Base-by-base conservation (phyloP, 768 basidiomycete species). In the Podaxis sp. region DNA sequence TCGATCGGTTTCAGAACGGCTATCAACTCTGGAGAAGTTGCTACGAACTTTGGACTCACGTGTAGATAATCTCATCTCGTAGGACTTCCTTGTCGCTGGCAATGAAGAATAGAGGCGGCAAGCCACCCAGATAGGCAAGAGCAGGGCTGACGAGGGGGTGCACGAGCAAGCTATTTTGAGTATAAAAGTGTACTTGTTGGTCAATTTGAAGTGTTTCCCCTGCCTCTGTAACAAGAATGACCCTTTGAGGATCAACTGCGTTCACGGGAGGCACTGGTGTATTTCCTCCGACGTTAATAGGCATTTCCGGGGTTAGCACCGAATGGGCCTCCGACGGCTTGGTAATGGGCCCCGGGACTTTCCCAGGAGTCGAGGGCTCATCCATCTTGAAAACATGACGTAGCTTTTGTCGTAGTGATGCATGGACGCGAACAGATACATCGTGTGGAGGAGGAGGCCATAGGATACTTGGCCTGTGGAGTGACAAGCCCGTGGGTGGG, bases 41-140 rank as follows among this genome's bases (percentile, higher is more conserved):
- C 43, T 29, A 33, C 17, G 52, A 1, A 49, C 50, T 19, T 25
- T 46, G 3, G 37, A 80, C 88, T 65, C 54, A 92, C 93, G 83
- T 76, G 70, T 93, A 98, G 33, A 98, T 85, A 37, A 93, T 87
- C 73, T 98, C 96, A 70, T 98, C 96, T 58, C 95, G 80, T 47
- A 98, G 74, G 0, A 96, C 93, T 75, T 98, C 96, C 68, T 89
- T 91, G 60, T 97, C 91, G 43, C 96, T 88, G 0, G 87, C 90
- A 65, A 95, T 86, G 66, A 99, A 75, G 25, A 94, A 75, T 51
- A 98, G 70, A 12, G 97, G 97, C 1, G 93, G 93, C 0, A 99
- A 74, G 2, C 96, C 96, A 4, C 96, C 97, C 11, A 99, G 81
- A 73, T 94, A 95, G 0, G 85, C 85, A 65, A 91, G 71, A 7